Percentiles rank a stretch among this genome's conserved stretches.
Evolutionary conservation across 192 early-diverging fungal species (phyloP).

Genomic region (Umbelopsis isabellina): DNA sequence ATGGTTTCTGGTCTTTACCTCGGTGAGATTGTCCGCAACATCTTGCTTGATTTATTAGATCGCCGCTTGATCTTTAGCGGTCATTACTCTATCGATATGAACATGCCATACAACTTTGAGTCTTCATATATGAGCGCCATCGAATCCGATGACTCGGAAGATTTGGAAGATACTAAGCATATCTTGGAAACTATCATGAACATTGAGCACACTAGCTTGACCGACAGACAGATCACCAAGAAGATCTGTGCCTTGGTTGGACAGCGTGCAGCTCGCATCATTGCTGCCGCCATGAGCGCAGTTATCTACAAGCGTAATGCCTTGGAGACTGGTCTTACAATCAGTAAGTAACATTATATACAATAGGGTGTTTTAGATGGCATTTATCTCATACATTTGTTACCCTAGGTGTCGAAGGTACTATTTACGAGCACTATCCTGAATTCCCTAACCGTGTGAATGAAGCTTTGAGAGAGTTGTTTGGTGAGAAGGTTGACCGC

Average conservation of each 20-base stretch:
- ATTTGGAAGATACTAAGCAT: constrained; percentile 65
- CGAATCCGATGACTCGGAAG: constrained; percentile 67
- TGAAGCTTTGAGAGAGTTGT: constrained; percentile 26
- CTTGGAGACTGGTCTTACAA: constrained; percentile 32
- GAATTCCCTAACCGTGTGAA: constrained; percentile 44
- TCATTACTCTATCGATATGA: constrained; percentile 60
- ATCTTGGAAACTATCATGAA: constrained; percentile 76
- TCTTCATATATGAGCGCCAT: constrained; percentile 73
- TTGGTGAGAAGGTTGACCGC: constrained; percentile 29
- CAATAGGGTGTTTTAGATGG: constrained; percentile 46
- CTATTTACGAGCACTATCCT: constrained; percentile 65
- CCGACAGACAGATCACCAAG: constrained; percentile 83
- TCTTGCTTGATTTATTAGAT: constrained; percentile 81
- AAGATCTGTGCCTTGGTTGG: constrained; percentile 82
- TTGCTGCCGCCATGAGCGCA: constrained; percentile 70
- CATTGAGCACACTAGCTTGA: constrained; percentile 67
- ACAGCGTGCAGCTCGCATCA: constrained; percentile 80
- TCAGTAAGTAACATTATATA: constrained; percentile 30
- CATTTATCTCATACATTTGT: neutral
- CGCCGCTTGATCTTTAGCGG: constrained; percentile 79
- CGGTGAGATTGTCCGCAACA: constrained; percentile 83
- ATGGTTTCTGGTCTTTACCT: constrained; percentile 93
- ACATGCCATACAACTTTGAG: constrained; percentile 76
- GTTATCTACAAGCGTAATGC: constrained; percentile 56
- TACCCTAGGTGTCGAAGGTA: constrained; percentile 58